Conservation (phyloP, 305 asterid genomes). For the Rubia tinctorum region DNA sequence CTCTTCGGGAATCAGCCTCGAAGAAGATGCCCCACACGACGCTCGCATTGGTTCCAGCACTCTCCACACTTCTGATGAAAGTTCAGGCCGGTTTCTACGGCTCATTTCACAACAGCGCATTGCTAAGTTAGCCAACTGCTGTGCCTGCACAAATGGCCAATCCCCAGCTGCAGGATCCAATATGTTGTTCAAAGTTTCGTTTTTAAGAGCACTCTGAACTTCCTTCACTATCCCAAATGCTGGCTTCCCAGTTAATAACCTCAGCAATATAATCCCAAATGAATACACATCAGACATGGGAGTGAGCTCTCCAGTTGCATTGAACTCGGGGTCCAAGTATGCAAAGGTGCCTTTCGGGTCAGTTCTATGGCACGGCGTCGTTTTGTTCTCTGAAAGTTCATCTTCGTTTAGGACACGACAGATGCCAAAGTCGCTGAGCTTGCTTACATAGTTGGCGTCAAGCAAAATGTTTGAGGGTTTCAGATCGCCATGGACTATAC, state of each 20-base stretch:
- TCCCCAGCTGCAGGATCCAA: conserved; percentile 90
- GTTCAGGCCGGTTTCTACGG: conserved; percentile 65
- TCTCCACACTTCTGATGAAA: conserved; percentile 75
- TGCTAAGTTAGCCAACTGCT: conserved; percentile 81
- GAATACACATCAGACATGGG: conserved; percentile 83
- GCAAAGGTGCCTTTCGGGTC: conserved; percentile 63
- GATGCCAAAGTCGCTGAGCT: conserved; percentile 84
- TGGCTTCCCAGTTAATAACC: conserved; percentile 80
- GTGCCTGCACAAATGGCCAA: conserved; percentile 95
- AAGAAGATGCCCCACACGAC: conserved; percentile 59
- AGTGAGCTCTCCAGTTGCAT: conserved; percentile 75
- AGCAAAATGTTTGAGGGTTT: conserved; percentile 79
- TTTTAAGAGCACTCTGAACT: conserved; percentile 54
- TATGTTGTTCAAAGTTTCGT: conserved; percentile 57
- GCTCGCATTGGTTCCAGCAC: conserved; percentile 81
- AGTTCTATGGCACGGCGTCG: conserved; percentile 41
- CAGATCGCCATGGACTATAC: conserved; percentile 76
- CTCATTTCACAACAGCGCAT: conserved; percentile 56
- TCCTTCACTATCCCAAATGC: conserved; percentile 61
- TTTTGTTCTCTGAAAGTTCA: conserved; percentile 34
- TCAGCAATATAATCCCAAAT: conserved; percentile 68
- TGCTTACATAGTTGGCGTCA: conserved; percentile 65
- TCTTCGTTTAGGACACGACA: conserved; percentile 47
- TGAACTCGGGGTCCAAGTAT: conserved; percentile 83
- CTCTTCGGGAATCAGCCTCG: conserved; percentile 44